Evolutionary conservation across 108 stramenopile species (phyloP).

Genomic region (Nitzschia palea): DNA sequence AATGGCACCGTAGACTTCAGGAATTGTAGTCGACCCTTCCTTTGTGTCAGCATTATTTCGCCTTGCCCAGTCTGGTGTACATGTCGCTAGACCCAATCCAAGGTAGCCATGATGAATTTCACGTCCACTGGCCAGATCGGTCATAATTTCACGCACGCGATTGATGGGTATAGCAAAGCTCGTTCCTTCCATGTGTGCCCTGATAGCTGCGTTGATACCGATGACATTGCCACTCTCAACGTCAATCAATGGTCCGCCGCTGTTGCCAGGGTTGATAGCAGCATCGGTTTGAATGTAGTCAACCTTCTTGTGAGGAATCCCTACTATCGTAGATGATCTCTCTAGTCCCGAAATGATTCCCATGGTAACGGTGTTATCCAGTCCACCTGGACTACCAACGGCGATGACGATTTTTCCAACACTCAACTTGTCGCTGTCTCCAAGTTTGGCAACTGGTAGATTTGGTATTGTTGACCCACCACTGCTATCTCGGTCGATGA

Average conservation of each 20-base stretch:
- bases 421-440: slow-evolving; percentile 69
- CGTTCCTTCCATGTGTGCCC: slow-evolving; percentile 90
- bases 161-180: slow-evolving; percentile 91
- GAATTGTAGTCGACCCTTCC: slow-evolving; percentile 29
- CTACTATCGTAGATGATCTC: slow-evolving; percentile 82
- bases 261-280: slow-evolving; percentile 70
- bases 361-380: slow-evolving; percentile 90
- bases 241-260: slow-evolving; percentile 83
- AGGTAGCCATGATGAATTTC: slow-evolving; percentile 84
- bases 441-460: slow-evolving; percentile 78
- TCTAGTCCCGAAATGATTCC: slow-evolving; percentile 83
- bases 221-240: slow-evolving; percentile 80
- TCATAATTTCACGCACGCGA: slow-evolving; percentile 69
- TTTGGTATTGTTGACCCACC: slow-evolving; percentile 4
- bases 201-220: slow-evolving; percentile 89
- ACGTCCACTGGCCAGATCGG: slow-evolving; percentile 65
- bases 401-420: slow-evolving; percentile 85
- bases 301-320: slow-evolving; percentile 83
- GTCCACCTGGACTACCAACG: slow-evolving; percentile 82
- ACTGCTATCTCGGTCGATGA: slow-evolving; percentile 26
- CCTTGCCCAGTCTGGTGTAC: slow-evolving; percentile 71
- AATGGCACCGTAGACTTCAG: slow-evolving; percentile 78
- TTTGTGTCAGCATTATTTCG: slow-evolving; percentile 52
- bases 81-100: slow-evolving; percentile 55
- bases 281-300: slow-evolving; percentile 88